phyloP scores from a whole-genome alignment of 148 eudicot species.

The Chenopodium quinoa region DNA sequence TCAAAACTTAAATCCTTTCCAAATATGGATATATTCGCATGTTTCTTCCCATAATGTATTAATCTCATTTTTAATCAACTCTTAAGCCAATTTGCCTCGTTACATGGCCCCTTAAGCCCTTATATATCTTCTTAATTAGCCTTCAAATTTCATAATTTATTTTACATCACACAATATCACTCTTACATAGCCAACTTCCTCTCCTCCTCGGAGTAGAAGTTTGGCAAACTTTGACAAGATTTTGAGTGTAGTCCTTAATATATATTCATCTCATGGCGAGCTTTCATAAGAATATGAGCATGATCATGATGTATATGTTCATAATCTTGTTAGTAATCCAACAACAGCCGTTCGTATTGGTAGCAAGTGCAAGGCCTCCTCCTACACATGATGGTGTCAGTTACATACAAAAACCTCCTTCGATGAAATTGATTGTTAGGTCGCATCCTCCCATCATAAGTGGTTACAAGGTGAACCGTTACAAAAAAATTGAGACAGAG shows the following conservation, averaged over 20 bases:
- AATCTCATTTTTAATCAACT: constrained; percentile 13
- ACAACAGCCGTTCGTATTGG: neutral
- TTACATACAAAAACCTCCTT: constrained; percentile 16
- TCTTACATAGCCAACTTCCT: neutral
- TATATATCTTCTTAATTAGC: constrained; percentile 31
- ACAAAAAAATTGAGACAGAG: constrained; percentile 34
- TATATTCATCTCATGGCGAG: neutral
- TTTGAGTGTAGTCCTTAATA: too few species aligned
- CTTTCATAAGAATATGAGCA: neutral
- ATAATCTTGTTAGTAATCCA: neutral
- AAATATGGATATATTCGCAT: constrained; percentile 37
- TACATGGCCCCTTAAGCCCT: constrained; percentile 13
- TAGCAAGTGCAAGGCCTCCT: constrained; percentile 19
- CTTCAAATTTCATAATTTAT: constrained; percentile 22
- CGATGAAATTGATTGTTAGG: constrained; percentile 1
- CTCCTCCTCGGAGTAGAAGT: neutral
- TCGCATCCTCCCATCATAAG: constrained; percentile 9
- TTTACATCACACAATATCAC: neutral
- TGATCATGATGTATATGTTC: neutral
- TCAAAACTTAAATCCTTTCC: constrained; percentile 29
- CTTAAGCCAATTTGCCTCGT: neutral
- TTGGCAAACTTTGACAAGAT: neutral
- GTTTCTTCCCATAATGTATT: constrained; percentile 25
- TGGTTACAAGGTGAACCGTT: constrained; percentile 29
- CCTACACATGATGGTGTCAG: neutral